Percentiles rank a stretch among this genome's conserved stretches.
Conservation (phyloP, 139 green algal species). For the Limnomonas spitsbergensis region DNA sequence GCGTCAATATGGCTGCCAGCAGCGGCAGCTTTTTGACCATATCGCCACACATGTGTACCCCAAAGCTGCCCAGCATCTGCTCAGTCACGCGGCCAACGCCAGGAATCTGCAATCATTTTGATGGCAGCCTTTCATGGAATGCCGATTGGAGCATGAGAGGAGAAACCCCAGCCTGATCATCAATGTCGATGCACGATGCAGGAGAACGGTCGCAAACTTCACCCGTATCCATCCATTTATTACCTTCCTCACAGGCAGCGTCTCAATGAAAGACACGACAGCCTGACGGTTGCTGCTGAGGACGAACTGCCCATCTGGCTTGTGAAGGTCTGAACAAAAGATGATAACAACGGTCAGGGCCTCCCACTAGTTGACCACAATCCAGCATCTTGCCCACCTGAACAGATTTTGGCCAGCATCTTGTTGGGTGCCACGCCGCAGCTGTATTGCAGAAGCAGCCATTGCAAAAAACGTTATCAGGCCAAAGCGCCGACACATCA, state of each 20-base stretch:
- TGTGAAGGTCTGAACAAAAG: conserved; percentile 67
- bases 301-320: conserved; percentile 79
- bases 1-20: conserved; percentile 65
- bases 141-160: no score
- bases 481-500: no score
- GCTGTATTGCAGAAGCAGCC: conserved; percentile 23
- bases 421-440: conserved; percentile 74
- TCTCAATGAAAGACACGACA: conserved; percentile 63
- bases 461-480: neutral
- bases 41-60: conserved; percentile 55
- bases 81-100: conserved; percentile 81
- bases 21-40: no score
- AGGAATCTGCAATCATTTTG: conserved; percentile 18
- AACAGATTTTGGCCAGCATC: conserved; percentile 49
- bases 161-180: no score
- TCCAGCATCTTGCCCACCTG: neutral
- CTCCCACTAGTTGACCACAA: neutral
- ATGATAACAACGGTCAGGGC: neutral
- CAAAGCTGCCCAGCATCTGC: conserved; percentile 49
- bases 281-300: conserved; percentile 41
- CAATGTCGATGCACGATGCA: neutral
- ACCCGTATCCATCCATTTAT: neutral
- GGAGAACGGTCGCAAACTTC: neutral
- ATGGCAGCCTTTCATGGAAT: neutral
- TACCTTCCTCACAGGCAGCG: conserved; percentile 72